Evolutionary conservation across 805 yeast species (phyloP), one percentile per base, ranked within the genome.

Genomic region (Lipomyces starkeyi): DNA sequence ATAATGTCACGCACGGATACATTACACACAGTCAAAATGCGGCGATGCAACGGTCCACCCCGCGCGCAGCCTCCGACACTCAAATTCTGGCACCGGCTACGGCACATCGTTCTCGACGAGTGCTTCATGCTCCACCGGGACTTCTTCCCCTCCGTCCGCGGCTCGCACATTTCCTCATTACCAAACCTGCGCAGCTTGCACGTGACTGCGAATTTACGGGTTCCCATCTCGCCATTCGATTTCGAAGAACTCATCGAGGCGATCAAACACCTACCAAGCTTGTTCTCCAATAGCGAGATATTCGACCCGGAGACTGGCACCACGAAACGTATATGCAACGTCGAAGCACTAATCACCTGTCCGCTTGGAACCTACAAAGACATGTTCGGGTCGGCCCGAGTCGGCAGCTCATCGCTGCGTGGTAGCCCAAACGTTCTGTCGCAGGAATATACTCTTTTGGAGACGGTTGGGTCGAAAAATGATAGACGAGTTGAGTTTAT

Each of bases 51-150:
- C n/a, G 14, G 13, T 7, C 54, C 54, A 2, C 54, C 54, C 22
- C 27, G 27, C 4, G 20, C 27, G 11, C 54, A 6, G 27, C 22
- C 4, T 20, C 27, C 27, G 27, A 49, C 54, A 9, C 13, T 49
- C 54, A n/a, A 17, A 49, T 49, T 49, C 27, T 49, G 54, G 54
- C 27, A 20, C 54, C 22, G 54, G 27, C 27, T 49, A 22, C 20
- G 7, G 54, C 25, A 49, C 27, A 49, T 49, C n/a, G 27, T 20
- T 4, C 22, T 49, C 27, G 8, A 49, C 27, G 27, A 49, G 27
- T 49, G 27, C 54, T 49, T 49, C 54, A 49, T 49, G 54, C 22
- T 49, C 4, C 54, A 49, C 27, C 54, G 27, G 8, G 54, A 49
- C 27, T 20, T 49, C 27, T 49, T 49, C 27, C 54, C 54, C 14